Evolutionary conservation across 2,329 filamentous ascomycete genomes (phyloP), one percentile per base, ranked within the genome.

Genomic region (Claviceps pusilla): DNA sequence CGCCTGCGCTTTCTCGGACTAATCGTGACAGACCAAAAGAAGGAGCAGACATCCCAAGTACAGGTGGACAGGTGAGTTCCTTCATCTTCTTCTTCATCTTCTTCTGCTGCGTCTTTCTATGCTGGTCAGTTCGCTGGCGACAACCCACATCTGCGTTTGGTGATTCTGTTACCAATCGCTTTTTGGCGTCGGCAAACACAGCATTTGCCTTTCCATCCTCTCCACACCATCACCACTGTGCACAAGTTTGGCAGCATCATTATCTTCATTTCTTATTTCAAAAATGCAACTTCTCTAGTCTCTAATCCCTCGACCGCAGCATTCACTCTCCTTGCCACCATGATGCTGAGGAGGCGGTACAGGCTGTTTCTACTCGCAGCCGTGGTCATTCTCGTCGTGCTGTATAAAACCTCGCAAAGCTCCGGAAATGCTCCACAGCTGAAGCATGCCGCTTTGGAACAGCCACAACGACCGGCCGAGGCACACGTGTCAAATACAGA

Each of bases 261-360:
- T 1, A 28, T 12, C 9, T 46, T 46, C 7, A 28, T 24, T 46
- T 6, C 43, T 12, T 12, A 19, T 12, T 24, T 46, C 43, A 10
- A 28, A 16, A 46, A 28, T 46, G 10, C 19, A 19, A 10, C 43
- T 28, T 46, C 11, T 11, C 5, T 45, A 45, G 9, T 24, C 41
- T 43, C 41, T 43, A 1, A 2, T 33, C 31, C 31, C 31, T 7
- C 31, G 31, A 19, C 19, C 31, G 31, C 31, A 33, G 31, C 7
- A 7, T 7, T 33, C 4, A 33, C 4, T 19, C 5, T 3, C 29
- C 31, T 28, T 4, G 14, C 12, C 12, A 55, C 52, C 59, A 66
- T 62, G 61, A 81, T 84, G 76, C 66, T 78, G 55, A 78, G 82
- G 52, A 73, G 83, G 61, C 73, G 81, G 64, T 83, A 83, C 62